Percentiles rank a stretch among this genome's conserved stretches.
Conservation (phyloP, 768 basidiomycete species). For the Leccinum incarnatum region DNA sequence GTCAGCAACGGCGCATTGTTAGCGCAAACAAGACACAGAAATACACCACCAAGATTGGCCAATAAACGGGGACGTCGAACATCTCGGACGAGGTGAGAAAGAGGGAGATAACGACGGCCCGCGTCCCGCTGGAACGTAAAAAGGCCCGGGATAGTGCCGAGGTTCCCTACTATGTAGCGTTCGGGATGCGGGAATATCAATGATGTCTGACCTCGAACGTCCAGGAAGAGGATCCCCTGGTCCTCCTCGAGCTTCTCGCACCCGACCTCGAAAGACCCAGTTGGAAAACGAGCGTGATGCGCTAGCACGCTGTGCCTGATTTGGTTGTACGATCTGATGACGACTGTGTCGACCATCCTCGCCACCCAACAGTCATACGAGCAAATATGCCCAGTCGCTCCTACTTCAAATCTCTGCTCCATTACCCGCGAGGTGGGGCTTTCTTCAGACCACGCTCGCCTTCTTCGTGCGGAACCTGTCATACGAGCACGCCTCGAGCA, state of each 20-base stretch:
- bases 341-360: constrained; percentile 84
- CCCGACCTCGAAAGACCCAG: constrained; percentile 90
- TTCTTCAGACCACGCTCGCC: constrained; percentile 82
- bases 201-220: constrained; percentile 73
- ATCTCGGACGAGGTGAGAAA: constrained; percentile 77
- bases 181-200: too few species aligned
- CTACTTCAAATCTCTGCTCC: constrained; percentile 81
- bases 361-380: constrained; percentile 95
- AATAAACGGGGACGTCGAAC: constrained; percentile 97
- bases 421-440: constrained; percentile 95
- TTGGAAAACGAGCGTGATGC: constrained; percentile 79
- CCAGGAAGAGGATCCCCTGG: constrained; percentile 85
- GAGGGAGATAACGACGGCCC: constrained; percentile 80
- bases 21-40: constrained; percentile 93
- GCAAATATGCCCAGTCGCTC: constrained; percentile 88
- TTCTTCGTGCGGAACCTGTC: constrained; percentile 92
- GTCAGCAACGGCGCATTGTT: constrained; percentile 58
- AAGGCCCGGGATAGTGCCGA: too few species aligned
- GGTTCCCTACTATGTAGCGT: too few species aligned
- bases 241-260: constrained; percentile 77
- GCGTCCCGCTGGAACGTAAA: constrained; percentile 59
- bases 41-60: constrained; percentile 97
- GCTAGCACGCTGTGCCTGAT: constrained; percentile 91
- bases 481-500: constrained; percentile 87
- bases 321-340: constrained; percentile 91